Evolutionary conservation across 371 early-diverging fungal species (phyloP).

Genomic region (Amoeboaphelidium protococcarum): DNA sequence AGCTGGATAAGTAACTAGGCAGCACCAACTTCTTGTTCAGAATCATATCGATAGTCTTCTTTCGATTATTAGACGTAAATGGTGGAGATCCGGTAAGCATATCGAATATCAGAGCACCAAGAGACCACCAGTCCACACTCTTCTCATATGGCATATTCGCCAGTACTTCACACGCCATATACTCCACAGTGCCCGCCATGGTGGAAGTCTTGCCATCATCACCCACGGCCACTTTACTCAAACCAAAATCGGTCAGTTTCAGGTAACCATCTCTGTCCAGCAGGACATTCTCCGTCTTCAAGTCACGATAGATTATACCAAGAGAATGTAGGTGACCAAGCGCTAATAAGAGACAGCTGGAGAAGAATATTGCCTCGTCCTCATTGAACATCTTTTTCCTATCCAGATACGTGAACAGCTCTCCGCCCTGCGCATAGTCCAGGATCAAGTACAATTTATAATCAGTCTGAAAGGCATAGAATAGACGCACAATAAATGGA

Average conservation of each 20-base stretch:
- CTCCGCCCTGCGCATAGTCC: slow-evolving; percentile 18
- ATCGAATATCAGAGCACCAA: slow-evolving; percentile 14
- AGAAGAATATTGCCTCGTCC: slow-evolving; percentile 10
- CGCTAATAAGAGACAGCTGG: slow-evolving; percentile 12
- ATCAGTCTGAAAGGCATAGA: slow-evolving; percentile 73
- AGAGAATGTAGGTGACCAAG: neutral
- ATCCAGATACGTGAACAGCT: slow-evolving; percentile 13
- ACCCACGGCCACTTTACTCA: slow-evolving; percentile 8
- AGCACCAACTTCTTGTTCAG: slow-evolving; percentile 11
- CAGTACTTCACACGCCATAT: slow-evolving; percentile 15
- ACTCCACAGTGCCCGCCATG: slow-evolving; percentile 17
- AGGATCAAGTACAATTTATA: slow-evolving; percentile 22
- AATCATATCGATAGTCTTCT: slow-evolving; percentile 6
- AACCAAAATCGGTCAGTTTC: slow-evolving; percentile 21
- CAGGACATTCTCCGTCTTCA: slow-evolving; percentile 19
- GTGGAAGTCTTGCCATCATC: slow-evolving; percentile 9
- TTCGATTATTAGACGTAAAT: slow-evolving; percentile 6
- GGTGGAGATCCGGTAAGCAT: slow-evolving; percentile 14
- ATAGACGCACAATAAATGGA: slow-evolving; percentile 85
- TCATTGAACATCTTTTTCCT: slow-evolving; percentile 9
- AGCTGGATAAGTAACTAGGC: slow-evolving; percentile 5
- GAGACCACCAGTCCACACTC: slow-evolving; percentile 11
- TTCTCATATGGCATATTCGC: slow-evolving; percentile 6
- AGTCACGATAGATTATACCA: slow-evolving; percentile 4
- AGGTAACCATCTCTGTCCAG: slow-evolving; percentile 12